phyloP scores from a whole-genome alignment of 306 rosid genomes.

The Cercis canadensis region DNA sequence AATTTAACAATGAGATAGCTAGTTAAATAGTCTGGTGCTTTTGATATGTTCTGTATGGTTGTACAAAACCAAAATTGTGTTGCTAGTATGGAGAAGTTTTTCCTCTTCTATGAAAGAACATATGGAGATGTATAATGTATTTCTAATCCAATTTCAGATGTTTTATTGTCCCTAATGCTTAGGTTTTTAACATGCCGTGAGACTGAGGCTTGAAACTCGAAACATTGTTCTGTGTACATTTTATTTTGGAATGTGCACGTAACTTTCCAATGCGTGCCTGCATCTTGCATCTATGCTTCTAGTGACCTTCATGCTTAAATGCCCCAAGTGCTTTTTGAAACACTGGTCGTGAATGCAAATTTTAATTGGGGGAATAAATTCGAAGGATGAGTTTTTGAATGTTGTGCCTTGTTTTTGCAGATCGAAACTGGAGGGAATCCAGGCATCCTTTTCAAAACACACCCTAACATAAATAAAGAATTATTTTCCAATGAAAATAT shows the following conservation, averaged over 20 bases:
- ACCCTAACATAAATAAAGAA: constrained; percentile 97
- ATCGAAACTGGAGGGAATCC: constrained; percentile 87
- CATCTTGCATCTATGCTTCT: constrained; percentile 12
- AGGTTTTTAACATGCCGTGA: neutral
- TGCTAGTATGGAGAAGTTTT: constrained; percentile 1
- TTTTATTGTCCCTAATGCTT: neutral
- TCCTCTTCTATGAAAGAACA: neutral
- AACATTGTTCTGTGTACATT: neutral
- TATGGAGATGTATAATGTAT: neutral
- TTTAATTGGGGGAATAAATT: constrained; percentile 24
- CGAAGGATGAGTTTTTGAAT: constrained; percentile 3
- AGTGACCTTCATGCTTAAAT: neutral
- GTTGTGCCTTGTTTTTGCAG: constrained; percentile 56
- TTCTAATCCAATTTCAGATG: constrained; percentile 13
- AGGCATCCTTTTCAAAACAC: constrained; percentile 89
- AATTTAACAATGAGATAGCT: too few species aligned
- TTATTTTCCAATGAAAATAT: constrained; percentile 75
- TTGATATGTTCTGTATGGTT: too few species aligned
- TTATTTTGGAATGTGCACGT: neutral
- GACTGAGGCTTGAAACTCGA: neutral
- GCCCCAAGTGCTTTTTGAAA: neutral
- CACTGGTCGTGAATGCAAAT: constrained; percentile 22
- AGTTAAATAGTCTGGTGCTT: too few species aligned
- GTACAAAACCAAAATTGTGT: too few species aligned
- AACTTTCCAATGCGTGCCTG: neutral